Percentiles rank a stretch among this genome's conserved stretches.
These are phyloP conservation scores for Maudiozyma turicensis DNA, from an alignment of 805 yeast genomes.

Conservation along the genomic window DNA sequence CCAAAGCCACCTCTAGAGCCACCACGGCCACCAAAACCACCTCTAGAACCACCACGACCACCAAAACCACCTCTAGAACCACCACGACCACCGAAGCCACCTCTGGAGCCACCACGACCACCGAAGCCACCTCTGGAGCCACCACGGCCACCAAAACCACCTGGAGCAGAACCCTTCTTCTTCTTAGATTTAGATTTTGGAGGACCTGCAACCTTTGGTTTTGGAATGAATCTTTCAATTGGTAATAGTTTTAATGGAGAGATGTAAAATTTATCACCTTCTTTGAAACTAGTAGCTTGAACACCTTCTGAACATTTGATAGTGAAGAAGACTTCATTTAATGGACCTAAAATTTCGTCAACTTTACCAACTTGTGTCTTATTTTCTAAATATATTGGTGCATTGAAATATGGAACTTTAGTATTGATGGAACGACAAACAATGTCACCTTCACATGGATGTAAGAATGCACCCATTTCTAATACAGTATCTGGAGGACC, in stretches of 20 bases:
- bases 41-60: conserved; percentile 34
- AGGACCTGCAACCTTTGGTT: conserved; percentile 83
- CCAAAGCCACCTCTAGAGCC: conserved; percentile 24
- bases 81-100: conserved; percentile 37
- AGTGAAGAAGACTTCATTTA: conserved; percentile 96
- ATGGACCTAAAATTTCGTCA: conserved; percentile 95
- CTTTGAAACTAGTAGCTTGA: conserved; percentile 84
- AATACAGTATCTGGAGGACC: conserved; percentile 95
- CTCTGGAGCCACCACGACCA: conserved; percentile 33
- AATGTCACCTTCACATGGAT: conserved; percentile 93
- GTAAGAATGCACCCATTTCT: conserved; percentile 90
- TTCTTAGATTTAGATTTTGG: conserved; percentile 65
- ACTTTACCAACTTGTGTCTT: conserved; percentile 95
- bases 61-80: conserved; percentile 31
- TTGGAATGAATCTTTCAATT: conserved; percentile 91
- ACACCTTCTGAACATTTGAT: conserved; percentile 95
- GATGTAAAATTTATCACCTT: conserved; percentile 92
- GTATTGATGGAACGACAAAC: conserved; percentile 92
- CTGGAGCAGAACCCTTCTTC: conserved; percentile 41
- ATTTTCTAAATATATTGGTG: conserved; percentile 94
- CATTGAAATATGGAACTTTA: conserved; percentile 95
- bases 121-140: conserved; percentile 40
- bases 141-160: conserved; percentile 37
- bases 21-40: conserved; percentile 31
- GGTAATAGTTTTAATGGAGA: conserved; percentile 94